Conservation (phyloP, 2,329 filamentous ascomycete genomes). For the Penicillium occitanis region DNA sequence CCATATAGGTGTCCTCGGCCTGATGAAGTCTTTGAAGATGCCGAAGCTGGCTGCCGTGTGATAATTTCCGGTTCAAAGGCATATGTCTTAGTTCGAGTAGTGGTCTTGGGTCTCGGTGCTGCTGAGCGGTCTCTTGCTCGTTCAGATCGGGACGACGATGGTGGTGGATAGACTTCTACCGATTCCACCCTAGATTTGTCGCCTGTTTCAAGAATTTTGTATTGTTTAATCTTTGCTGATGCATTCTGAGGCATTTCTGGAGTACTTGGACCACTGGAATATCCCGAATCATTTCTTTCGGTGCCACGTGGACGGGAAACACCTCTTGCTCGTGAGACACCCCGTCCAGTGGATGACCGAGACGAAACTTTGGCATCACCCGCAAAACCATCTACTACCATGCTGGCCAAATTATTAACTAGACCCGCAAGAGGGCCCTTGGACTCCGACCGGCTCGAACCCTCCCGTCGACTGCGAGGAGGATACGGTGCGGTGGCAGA, state of each 20-base stretch:
- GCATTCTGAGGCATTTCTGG: slow-evolving; percentile 38
- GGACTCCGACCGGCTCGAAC: slow-evolving; percentile 50
- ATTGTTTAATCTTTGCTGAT: slow-evolving; percentile 36
- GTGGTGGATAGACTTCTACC: slow-evolving; percentile 31
- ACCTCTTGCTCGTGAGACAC: slow-evolving; percentile 2
- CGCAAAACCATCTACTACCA: slow-evolving; percentile 13
- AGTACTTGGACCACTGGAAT: slow-evolving; percentile 45
- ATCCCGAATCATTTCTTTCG: slow-evolving; percentile 46
- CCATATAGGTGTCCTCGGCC: slow-evolving; percentile 25
- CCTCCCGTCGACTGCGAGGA: slow-evolving; percentile 32
- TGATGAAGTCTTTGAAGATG: slow-evolving; percentile 26
- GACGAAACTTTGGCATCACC: slow-evolving; percentile 24
- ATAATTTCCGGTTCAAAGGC: slow-evolving; percentile 29
- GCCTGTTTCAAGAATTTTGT: slow-evolving; percentile 33
- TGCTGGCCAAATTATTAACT: slow-evolving; percentile 9
- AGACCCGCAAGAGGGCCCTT: slow-evolving; percentile 16
- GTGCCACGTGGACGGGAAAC: slow-evolving; percentile 35
- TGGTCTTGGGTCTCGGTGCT: slow-evolving; percentile 26
- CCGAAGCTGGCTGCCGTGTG: slow-evolving; percentile 26
- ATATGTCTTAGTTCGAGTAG: slow-evolving; percentile 32
- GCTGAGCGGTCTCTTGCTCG: slow-evolving; percentile 17
- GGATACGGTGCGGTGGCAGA: slow-evolving; percentile 34
- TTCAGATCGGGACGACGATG: slow-evolving; percentile 28
- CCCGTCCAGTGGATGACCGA: slow-evolving; percentile 7
- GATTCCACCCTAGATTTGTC: slow-evolving; percentile 33